Percentiles rank a stretch among this genome's conserved stretches.
phyloP scores from a whole-genome alignment of 768 basidiomycete species.

The Pleurotus tuber-regium region DNA sequence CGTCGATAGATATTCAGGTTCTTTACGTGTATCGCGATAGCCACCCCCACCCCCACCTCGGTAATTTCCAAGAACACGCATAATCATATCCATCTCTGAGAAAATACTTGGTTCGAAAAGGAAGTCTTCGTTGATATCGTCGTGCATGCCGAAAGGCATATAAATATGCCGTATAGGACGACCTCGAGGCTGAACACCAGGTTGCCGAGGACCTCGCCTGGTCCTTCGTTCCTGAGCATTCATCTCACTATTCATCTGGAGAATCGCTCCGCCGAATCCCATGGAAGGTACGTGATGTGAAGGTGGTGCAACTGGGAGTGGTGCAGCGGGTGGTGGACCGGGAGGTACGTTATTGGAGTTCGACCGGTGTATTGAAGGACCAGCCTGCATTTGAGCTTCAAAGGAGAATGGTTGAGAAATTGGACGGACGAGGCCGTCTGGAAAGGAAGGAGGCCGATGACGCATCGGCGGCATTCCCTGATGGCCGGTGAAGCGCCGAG shows the following conservation, averaged over 20 bases:
- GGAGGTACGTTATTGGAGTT: constrained; percentile 18
- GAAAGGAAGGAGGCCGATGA: constrained; percentile 27
- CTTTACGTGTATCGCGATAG: constrained; percentile 16
- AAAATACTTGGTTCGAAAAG: constrained; percentile 18
- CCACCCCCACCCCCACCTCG: too few relatives aligned
- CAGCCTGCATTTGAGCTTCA: constrained; percentile 31
- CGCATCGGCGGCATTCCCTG: constrained; percentile 37
- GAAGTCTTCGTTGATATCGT: constrained; percentile 13
- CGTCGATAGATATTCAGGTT: constrained; percentile 47
- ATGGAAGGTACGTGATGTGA: constrained; percentile 59
- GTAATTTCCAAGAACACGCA: neutral
- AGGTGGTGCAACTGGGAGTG: constrained; percentile 34
- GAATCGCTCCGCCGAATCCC: constrained; percentile 59
- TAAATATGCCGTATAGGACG: neutral
- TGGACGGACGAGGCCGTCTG: constrained; percentile 46
- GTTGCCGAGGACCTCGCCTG: constrained; percentile 2
- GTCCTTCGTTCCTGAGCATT: neutral
- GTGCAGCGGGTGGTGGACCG: constrained; percentile 17
- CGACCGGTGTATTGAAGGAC: constrained; percentile 12
- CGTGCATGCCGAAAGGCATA: neutral
- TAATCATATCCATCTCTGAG: constrained; percentile 14
- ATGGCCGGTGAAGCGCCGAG: constrained; percentile 31
- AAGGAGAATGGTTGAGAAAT: constrained; percentile 51
- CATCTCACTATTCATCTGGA: constrained; percentile 9
- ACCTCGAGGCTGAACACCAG: neutral